Evolutionary conservation across 2,329 filamentous ascomycete species (phyloP).

Genomic region (Hypomyces perniciosus): DNA sequence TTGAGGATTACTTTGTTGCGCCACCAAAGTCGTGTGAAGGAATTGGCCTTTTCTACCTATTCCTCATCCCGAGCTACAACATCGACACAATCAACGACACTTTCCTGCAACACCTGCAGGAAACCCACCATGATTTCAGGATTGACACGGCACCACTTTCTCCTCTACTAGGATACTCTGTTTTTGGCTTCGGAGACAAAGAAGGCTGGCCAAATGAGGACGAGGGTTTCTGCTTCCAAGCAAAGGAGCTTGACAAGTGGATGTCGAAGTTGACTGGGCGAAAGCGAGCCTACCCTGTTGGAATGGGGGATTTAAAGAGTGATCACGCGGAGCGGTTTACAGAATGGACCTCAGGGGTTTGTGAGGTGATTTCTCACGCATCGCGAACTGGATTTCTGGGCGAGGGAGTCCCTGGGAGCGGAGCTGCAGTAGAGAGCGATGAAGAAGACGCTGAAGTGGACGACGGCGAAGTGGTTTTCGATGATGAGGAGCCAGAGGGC

Average conservation of each 20-base stretch:
- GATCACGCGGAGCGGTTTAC: slow-evolving; percentile 60
- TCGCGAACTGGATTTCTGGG: slow-evolving; percentile 54
- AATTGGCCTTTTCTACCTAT: slow-evolving; percentile 71
- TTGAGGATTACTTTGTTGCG: slow-evolving; percentile 85
- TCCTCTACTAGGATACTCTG: slow-evolving; percentile 73
- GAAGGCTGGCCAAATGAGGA: slow-evolving; percentile 89
- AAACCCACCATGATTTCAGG: slow-evolving; percentile 50
- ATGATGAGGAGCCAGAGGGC: slow-evolving; percentile 33
- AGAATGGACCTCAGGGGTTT: slow-evolving; percentile 74
- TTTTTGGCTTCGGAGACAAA: slow-evolving; percentile 88
- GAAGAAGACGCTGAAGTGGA: slow-evolving; percentile 59
- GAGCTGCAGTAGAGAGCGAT: slow-evolving; percentile 78
- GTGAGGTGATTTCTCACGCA: slow-evolving; percentile 62
- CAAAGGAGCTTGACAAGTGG: slow-evolving; percentile 86
- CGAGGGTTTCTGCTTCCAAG: slow-evolving; percentile 90
- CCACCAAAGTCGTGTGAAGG: slow-evolving; percentile 55
- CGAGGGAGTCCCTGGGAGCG: slow-evolving; percentile 68
- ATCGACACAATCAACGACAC: slow-evolving; percentile 88
- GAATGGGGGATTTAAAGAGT: slow-evolving; percentile 78
- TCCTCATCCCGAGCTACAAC: slow-evolving; percentile 87
- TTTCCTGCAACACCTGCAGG: slow-evolving; percentile 54
- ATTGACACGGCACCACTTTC: slow-evolving; percentile 85
- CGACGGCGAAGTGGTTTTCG: slow-evolving; percentile 45
- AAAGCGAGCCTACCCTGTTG: slow-evolving; percentile 83
- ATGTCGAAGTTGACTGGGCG: slow-evolving; percentile 88